Conservation (phyloP, 768 basidiomycete genomes). For the Termitomyces sp. region DNA sequence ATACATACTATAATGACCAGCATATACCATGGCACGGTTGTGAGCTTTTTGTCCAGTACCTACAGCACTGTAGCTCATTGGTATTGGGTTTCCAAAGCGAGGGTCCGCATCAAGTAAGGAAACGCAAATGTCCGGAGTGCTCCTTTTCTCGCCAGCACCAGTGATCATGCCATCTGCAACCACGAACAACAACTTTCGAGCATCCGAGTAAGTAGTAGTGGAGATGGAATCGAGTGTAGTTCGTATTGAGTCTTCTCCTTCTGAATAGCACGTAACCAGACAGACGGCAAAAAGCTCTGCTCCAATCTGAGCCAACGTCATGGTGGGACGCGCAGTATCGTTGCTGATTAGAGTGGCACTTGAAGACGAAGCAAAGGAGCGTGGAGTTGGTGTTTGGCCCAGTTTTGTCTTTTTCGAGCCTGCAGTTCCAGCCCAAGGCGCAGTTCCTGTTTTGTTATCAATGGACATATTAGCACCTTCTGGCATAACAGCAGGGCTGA, state of each 20-base stretch:
- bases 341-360: slow-evolving; percentile 51
- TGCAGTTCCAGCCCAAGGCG: slow-evolving; percentile 79
- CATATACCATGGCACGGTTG: slow-evolving; percentile 97
- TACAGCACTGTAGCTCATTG: slow-evolving; percentile 91
- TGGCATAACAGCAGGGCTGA: slow-evolving; percentile 94
- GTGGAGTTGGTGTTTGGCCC: slow-evolving; percentile 39
- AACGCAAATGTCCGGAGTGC: slow-evolving; percentile 97
- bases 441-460: slow-evolving; percentile 86
- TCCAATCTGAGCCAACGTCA: slow-evolving; percentile 88
- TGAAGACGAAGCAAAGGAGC: slow-evolving; percentile 44
- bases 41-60: slow-evolving; percentile 85
- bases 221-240: slow-evolving; percentile 94
- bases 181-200: slow-evolving; percentile 87
- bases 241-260: slow-evolving; percentile 89
- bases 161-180: slow-evolving; percentile 99
- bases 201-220: slow-evolving; percentile 83
- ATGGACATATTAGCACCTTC: slow-evolving; percentile 94
- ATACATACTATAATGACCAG: slow-evolving; percentile 94
- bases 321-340: slow-evolving; percentile 50
- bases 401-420: slow-evolving; percentile 46
- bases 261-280: slow-evolving; percentile 96
- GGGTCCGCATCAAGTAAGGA: slow-evolving; percentile 87
- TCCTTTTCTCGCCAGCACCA: slow-evolving; percentile 90
- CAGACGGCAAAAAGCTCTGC: slow-evolving; percentile 93
- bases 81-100: slow-evolving; percentile 91